Evolutionary conservation across 192 early-diverging fungal species (phyloP).

Genomic region (Hyaloraphidium curvatum): DNA sequence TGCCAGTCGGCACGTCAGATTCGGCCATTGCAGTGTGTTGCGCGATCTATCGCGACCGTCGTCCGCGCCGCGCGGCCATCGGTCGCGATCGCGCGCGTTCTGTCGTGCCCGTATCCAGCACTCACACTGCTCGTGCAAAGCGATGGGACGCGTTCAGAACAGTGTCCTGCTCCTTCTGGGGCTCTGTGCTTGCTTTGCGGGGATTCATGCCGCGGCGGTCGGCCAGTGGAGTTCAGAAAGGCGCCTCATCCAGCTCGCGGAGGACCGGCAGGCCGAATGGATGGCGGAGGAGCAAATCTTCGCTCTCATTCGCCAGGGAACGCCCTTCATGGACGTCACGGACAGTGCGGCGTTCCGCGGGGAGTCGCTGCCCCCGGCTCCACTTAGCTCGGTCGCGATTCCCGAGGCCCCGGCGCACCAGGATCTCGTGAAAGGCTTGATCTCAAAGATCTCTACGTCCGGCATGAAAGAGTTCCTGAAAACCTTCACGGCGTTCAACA

Average conservation of each 20-base stretch:
- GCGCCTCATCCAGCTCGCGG: neutral
- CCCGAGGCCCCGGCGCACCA: neutral
- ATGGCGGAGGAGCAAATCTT: neutral
- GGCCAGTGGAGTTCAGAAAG: too few relatives aligned
- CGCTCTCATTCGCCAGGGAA: neutral
- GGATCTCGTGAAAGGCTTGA: neutral
- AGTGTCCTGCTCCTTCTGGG: too few relatives aligned
- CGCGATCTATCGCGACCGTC: too few relatives aligned
- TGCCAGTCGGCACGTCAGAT: too few relatives aligned
- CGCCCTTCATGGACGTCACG: neutral
- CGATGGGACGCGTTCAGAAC: too few relatives aligned
- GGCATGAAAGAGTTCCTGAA: constrained; percentile 45
- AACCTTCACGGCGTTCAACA: constrained; percentile 65
- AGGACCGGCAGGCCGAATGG: neutral
- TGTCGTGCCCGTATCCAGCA: too few relatives aligned
- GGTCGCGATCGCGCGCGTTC: too few relatives aligned
- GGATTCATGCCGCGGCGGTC: too few relatives aligned
- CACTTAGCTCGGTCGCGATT: neutral
- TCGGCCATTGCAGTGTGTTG: too few relatives aligned
- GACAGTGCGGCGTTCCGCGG: neutral
- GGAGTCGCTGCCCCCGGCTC: neutral
- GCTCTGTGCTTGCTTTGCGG: too few relatives aligned
- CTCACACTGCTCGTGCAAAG: too few relatives aligned
- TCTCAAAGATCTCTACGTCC: neutral
- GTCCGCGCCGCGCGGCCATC: too few relatives aligned